phyloP scores from a whole-genome alignment of 257 asterid species.

The Leonotis leonurus region DNA sequence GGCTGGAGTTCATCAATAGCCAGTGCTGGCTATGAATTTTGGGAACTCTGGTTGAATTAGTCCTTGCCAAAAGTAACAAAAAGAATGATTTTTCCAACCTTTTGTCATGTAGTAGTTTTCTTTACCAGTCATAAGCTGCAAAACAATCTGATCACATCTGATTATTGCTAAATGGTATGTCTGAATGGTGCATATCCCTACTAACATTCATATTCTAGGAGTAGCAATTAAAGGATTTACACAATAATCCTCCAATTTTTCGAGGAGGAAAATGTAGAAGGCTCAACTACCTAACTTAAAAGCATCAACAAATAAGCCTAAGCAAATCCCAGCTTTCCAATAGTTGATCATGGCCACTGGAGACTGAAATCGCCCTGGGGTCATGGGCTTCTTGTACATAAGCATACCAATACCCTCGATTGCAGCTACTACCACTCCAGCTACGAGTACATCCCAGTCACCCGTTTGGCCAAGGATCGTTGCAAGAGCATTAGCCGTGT shows the following conservation, averaged over 20 bases:
- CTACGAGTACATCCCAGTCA: slow-evolving; percentile 96
- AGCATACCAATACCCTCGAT: slow-evolving; percentile 95
- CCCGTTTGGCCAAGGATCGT: slow-evolving; percentile 96
- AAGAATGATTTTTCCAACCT: slow-evolving; percentile 15
- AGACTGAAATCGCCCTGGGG: slow-evolving; percentile 53
- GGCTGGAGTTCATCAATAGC: slow-evolving; percentile 57
- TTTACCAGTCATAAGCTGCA: neutral
- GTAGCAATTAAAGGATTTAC: slow-evolving; percentile 3
- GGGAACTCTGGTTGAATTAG: slow-evolving; percentile 43
- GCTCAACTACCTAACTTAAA: slow-evolving; percentile 95
- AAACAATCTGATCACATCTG: neutral
- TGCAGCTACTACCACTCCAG: slow-evolving; percentile 89
- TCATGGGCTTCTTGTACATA: slow-evolving; percentile 69
- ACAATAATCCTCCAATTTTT: neutral
- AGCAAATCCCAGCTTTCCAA: slow-evolving; percentile 97
- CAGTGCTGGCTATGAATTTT: slow-evolving; percentile 63
- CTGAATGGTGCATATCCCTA: slow-evolving; percentile 1
- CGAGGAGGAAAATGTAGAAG: neutral
- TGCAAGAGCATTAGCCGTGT: slow-evolving; percentile 90
- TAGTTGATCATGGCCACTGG: slow-evolving; percentile 73
- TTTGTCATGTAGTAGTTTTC: neutral
- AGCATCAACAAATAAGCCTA: slow-evolving; percentile 97
- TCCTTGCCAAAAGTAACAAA: slow-evolving; percentile 35
- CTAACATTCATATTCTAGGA: slow-evolving; percentile 1
- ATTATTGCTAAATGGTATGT: neutral